These are phyloP conservation scores for Fusarium neocosmosporiellum DNA, from an alignment of 2,329 filamentous ascomycete species.

Conservation along the genomic window DNA sequence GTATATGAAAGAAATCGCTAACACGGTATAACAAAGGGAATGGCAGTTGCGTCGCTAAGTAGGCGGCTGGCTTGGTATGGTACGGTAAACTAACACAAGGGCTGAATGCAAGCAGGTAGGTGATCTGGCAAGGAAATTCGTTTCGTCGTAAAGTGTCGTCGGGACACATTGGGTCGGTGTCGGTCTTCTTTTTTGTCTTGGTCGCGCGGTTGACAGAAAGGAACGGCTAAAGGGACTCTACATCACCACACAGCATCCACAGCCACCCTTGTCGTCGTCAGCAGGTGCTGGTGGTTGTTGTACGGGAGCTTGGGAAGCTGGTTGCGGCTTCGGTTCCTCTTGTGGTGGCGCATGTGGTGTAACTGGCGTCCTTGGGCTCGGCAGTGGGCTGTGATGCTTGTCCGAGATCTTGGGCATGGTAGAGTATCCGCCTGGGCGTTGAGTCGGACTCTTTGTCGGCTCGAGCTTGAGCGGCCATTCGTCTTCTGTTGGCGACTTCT, in stretches of 20 bases:
- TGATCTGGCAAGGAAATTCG: conserved; percentile 44
- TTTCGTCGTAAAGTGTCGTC: conserved; percentile 45
- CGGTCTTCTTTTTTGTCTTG: conserved; percentile 20
- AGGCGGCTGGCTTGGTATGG: conserved; percentile 40
- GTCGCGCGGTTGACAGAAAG: not conserved
- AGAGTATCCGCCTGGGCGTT: conserved; percentile 64
- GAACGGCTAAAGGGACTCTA: conserved; percentile 41
- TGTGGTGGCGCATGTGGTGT: conserved; percentile 46
- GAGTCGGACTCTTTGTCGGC: conserved; percentile 58
- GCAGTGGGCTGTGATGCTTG: conserved; percentile 50
- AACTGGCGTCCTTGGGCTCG: conserved; percentile 59
- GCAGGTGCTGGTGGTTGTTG: conserved; percentile 37
- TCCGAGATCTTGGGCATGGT: conserved; percentile 70
- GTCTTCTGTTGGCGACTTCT: conserved; percentile 35
- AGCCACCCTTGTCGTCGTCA: conserved; percentile 55
- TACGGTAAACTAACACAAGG: conserved; percentile 43
- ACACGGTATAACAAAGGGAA: conserved; percentile 43
- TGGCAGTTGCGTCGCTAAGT: conserved; percentile 42
- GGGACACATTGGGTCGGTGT: conserved; percentile 27
- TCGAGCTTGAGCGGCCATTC: conserved; percentile 71
- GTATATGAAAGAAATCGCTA: conserved; percentile 31
- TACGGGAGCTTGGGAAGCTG: conserved; percentile 17
- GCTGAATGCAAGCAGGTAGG: conserved; percentile 41
- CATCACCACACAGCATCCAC: conserved; percentile 65
- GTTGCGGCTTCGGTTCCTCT: conserved; percentile 31